Base-by-base conservation (phyloP, 306 rosid genomes). In the Phaseolus lunatus region DNA sequence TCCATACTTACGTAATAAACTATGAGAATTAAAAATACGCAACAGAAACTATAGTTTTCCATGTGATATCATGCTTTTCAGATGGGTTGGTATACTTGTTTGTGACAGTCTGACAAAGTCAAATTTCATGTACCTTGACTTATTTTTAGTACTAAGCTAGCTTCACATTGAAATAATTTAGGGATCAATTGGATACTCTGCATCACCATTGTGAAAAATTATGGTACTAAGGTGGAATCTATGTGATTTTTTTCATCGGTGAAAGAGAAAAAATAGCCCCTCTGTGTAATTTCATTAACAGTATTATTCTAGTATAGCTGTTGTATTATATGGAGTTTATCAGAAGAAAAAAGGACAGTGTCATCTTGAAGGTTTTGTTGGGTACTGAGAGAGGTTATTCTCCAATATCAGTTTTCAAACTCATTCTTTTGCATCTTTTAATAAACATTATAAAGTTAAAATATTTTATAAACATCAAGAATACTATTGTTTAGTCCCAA, bases 41-140 rank as follows among this genome's bases (percentile, higher is more conserved):
- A 19, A 79, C 72, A 53, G 64, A 77, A 67, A 54, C 80, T 35
- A 65, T 41, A 64, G 44, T 73, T 68, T 77, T 57, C 33, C 85
- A 80, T 86, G 86, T 87, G 89, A 76, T 66, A 67, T 70, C 81
- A 56, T 81, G 87, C 77, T 56, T 81, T 87, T 78, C 80, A 73
- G 79, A 71, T 70, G 75, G 70, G 70, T 72, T 64, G 61, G 73
- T 73, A 72, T 47, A n/a, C 67, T 66, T 50, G 43, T 72, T 45
- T 86, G 48, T 72, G 57, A 62, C 71, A 45, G 49, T 11, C 24
- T 71, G 78, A 78, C 57, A 68, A 69, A 48, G 70, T 66, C 54
- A 50, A 15, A 72, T 71, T 54, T 33, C 57, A 71, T 58, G 81
- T 75, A 69, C 43, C 35, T 12, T 9, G 29, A 16, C 56, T 10